Base-by-base conservation (phyloP, 768 basidiomycete genomes). In the Podaxis sp. region DNA sequence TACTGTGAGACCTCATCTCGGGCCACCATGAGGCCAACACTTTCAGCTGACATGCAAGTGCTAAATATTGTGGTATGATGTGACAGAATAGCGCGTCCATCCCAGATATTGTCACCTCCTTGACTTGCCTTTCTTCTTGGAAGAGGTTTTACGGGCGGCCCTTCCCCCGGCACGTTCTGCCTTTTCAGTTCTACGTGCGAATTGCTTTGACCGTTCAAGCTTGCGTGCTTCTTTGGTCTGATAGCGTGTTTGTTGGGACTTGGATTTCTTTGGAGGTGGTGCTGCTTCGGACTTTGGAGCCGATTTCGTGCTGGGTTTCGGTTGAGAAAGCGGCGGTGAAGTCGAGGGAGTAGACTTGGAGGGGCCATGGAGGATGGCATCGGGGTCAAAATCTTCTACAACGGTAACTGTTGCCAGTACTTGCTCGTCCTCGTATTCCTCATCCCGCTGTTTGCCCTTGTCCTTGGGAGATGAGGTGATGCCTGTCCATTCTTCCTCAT, bases 341-440 rank as follows among this genome's bases (percentile, higher is more conserved):
- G 53, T 16, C n/a, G 61, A 46, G 40, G 48, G 53, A 52, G 65
- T 55, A 25, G 68, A 48, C 56, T 64, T 64, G 10, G 71, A 64
- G 40, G 77, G 73, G 5, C 78, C 85, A 63, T 85, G 81, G 35
- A 83, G 77, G 69, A 87, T 72, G 47, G 78, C 72, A 66, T 83
- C 80, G 21, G 90, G 85, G 70, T 95, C 92, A 71, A 96, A 92
- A 70, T 97, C 93, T 70, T 97, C 92, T 13, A 92, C 87, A 53
- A 97, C 87, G 14, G 93, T 95, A 48, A 97, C 94, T 16, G 90
- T 93, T 48, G 95, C 92, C 35, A 91, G 79, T 62, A 88, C 82
- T 68, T 95, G 88, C 67, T 93, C 92, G 65, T 89, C 88, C 66
- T 91, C 88, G 64, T 86, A 95, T 70, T 90, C 88, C 70, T 85